Evolutionary conservation across 371 early-diverging fungal genomes (phyloP).

Genomic region (Nematocida displodere): DNA sequence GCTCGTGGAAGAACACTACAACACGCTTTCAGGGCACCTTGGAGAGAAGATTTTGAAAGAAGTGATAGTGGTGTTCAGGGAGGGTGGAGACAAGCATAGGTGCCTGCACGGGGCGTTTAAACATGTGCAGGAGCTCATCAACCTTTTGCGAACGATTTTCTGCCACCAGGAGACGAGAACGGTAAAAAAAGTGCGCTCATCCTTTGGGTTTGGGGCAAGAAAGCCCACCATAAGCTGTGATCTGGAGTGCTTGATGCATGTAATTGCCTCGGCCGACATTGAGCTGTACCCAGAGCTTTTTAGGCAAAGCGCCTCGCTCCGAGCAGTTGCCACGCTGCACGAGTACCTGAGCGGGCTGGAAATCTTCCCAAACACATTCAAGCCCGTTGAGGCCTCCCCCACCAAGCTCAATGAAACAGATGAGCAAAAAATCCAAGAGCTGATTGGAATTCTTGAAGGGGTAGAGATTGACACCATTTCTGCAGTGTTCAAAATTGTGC

Average conservation of each 20-base stretch:
- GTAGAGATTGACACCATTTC: slow-evolving; percentile 9
- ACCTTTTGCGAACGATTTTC: too few relatives aligned
- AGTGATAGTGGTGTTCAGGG: too few relatives aligned
- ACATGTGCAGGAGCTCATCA: too few relatives aligned
- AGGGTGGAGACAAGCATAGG: too few relatives aligned
- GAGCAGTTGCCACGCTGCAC: slow-evolving; percentile 2
- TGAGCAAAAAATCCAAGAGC: slow-evolving; percentile 7
- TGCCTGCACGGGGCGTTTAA: too few relatives aligned
- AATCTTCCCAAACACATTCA: too few relatives aligned
- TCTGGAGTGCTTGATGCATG: slow-evolving; percentile 26
- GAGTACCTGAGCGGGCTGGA: background rate
- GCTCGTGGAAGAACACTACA: background rate
- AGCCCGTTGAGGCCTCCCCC: too few relatives aligned
- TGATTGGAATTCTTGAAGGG: background rate
- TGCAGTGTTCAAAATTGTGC: slow-evolving; percentile 20
- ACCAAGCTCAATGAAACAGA: slow-evolving; percentile 4
- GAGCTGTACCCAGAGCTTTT: slow-evolving; percentile 32
- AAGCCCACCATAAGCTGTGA: too few relatives aligned
- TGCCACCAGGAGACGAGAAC: too few relatives aligned
- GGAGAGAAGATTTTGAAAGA: background rate
- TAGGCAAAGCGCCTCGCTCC: slow-evolving; percentile 33
- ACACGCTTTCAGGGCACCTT: background rate
- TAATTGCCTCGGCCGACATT: slow-evolving; percentile 4
- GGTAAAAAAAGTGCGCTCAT: too few relatives aligned
- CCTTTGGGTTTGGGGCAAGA: too few relatives aligned